Evolutionary conservation across 2,329 filamentous ascomycete species (phyloP).

Genomic region (Pyrenophora teres): DNA sequence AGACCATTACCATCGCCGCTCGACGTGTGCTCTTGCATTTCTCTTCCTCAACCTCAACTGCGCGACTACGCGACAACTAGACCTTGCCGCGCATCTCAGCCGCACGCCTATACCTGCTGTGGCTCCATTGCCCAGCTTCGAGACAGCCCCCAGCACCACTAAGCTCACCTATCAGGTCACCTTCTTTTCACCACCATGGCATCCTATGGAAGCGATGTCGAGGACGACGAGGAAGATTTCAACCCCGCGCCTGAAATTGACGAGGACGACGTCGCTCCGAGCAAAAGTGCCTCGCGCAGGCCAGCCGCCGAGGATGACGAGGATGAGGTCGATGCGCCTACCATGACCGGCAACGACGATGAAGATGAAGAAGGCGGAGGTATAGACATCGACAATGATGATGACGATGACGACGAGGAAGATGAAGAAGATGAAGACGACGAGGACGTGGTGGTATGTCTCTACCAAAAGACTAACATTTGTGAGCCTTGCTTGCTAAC

Average conservation of each 20-base stretch:
- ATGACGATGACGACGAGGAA: slow-evolving; percentile 63
- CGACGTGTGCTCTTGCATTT: slow-evolving; percentile 9
- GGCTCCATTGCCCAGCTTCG: slow-evolving; percentile 11
- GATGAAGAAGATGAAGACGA: slow-evolving; percentile 73
- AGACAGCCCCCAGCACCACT: slow-evolving; percentile 9
- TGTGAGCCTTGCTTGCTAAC: slow-evolving; percentile 21
- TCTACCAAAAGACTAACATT: slow-evolving; percentile 3
- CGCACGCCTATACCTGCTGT: slow-evolving; percentile 3
- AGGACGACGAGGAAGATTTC: slow-evolving; percentile 79
- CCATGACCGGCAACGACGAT: slow-evolving; percentile 45
- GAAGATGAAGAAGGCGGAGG: slow-evolving; percentile 59
- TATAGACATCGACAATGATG: slow-evolving; percentile 57
- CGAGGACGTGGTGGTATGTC: slow-evolving; percentile 49
- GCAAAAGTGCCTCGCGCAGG: slow-evolving; percentile 28
- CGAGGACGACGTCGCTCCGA: slow-evolving; percentile 55
- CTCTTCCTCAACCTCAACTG: slow-evolving; percentile 1
- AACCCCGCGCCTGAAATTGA: slow-evolving; percentile 78
- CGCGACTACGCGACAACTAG: not conserved
- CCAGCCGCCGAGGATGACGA: slow-evolving; percentile 46
- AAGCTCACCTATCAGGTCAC: slow-evolving; percentile 11
- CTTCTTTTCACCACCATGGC: slow-evolving; percentile 29
- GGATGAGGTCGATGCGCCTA: slow-evolving; percentile 43
- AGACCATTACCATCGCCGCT: slow-evolving; percentile 21
- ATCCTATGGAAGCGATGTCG: slow-evolving; percentile 35
- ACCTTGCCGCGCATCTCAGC: not conserved